Evolutionary conservation across 225 moss, liverwort and hornwort species (phyloP).

Genomic region (Anthoceros angustus): DNA sequence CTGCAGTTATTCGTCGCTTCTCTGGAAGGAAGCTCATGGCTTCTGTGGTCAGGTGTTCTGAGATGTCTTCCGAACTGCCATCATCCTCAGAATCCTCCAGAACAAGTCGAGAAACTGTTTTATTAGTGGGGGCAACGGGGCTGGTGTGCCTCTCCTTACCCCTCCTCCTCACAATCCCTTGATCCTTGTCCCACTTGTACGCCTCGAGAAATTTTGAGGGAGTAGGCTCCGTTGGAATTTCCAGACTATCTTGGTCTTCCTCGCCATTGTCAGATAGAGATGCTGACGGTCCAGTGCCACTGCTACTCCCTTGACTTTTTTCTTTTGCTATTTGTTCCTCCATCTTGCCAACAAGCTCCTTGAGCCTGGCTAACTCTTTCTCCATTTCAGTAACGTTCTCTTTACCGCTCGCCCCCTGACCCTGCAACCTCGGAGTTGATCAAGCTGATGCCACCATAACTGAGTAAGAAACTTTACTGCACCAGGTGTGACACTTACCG

Average conservation of each 20-base stretch:
- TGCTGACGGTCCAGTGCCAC: not conserved
- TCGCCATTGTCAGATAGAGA: not conserved
- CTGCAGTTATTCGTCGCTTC: not conserved
- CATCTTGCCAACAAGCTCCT: not conserved
- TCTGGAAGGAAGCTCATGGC: not conserved
- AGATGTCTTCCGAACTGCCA: not conserved
- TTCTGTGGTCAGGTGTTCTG: not conserved
- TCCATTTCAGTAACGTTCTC: not conserved
- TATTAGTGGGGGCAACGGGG: not conserved
- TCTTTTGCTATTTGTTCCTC: not conserved
- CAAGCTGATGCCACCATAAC: not conserved
- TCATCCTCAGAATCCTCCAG: not conserved
- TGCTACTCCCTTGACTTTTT: not conserved
- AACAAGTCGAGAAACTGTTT: not conserved
- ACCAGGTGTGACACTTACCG: not conserved
- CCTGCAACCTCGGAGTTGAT: not conserved
- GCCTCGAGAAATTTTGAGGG: not conserved
- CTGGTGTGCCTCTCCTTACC: not conserved
- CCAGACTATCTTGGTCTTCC: not conserved
- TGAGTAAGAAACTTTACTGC: not conserved
- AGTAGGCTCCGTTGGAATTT: not conserved
- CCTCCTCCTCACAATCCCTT: not conserved
- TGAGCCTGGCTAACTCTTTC: not conserved
- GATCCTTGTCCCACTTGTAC: not conserved
- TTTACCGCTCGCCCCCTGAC: not conserved